Evolutionary conservation across 208 protist genomes (phyloP).

Genomic region (Angomonas desouzai): DNA sequence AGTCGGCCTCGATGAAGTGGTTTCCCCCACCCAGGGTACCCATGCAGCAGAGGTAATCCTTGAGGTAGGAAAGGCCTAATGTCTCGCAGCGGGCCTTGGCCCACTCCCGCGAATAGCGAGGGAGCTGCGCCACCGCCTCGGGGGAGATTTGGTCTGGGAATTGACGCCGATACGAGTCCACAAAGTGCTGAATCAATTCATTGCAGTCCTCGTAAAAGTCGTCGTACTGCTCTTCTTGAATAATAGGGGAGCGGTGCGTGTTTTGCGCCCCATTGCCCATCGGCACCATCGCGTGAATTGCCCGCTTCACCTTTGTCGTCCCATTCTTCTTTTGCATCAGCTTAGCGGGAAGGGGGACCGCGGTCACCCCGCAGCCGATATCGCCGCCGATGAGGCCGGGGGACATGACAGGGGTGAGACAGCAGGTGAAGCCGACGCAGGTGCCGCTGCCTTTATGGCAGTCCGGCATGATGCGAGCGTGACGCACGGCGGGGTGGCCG

Average conservation of each 20-base stretch:
- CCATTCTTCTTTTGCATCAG: constrained; percentile 4
- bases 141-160: not conserved
- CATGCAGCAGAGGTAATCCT: constrained; percentile 9
- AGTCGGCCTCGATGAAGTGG: constrained; percentile 12
- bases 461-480: constrained; percentile 11
- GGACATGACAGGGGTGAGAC: not conserved
- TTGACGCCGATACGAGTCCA: not conserved
- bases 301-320: not conserved
- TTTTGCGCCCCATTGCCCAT: constrained; percentile 3
- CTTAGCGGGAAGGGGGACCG: not conserved
- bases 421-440: constrained; percentile 13
- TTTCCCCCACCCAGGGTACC: constrained; percentile 11
- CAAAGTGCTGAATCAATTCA: not conserved
- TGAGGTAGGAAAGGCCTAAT: not conserved
- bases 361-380: constrained; percentile 9
- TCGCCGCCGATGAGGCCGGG: constrained; percentile 12
- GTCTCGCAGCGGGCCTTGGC: not conserved
- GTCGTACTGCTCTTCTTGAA: constrained; percentile 12
- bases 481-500: constrained; percentile 7
- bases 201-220: constrained; percentile 10
- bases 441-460: constrained; percentile 13
- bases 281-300: not conserved
- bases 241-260: not conserved
- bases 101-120: not conserved
- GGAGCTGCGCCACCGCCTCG: not conserved